Base-by-base conservation (phyloP, 495 filamentous ascomycete genomes). In the Staphylotrichum tortipilum region DNA sequence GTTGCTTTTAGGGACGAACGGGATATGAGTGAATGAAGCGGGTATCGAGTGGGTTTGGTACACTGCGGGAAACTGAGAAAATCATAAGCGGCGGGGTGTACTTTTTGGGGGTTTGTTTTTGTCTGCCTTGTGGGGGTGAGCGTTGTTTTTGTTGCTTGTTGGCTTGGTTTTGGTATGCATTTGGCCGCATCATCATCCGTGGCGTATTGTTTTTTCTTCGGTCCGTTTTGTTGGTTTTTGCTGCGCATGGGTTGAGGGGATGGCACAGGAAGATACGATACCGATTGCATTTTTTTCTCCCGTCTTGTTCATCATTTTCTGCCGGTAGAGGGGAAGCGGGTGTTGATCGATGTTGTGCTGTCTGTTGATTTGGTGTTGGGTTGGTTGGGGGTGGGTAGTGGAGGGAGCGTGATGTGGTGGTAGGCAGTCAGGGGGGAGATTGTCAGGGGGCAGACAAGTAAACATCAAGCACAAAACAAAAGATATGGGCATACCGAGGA, bases 231-330 rank as follows among this genome's bases (percentile, higher is more conserved):
- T 35, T 40, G 23, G 29, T 50, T 44, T 36, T 44, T 35, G 28
- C 40, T 43, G 37, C 22, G 47, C 47, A 43, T 50, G 47, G 17
- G 19, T 18, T 23, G 22, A 18, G 15, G 24, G 14, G 19, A 40
- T 44, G 29, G 19, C 47, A 26, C 34, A 28, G 26, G 38, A 43
- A 37, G 39, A 36, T 43, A 50, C 44, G 47, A 50, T 50, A 44
- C 38, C 41, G 34, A 39, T 29, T 48, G 45, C 45, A 38, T 48
- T 30, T 24, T 48, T 48, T 48, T 29, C 17, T 2, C 39, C 9
- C 26, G 10, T 28, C 26, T 44, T 44, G 11, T 35, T 23, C 29
- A 22, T n/a, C 11, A 33, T n/a, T 21, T 33, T 18, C 24, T 43
- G 15, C 22, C 15, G 3, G 29, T 33, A 33, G 42, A 23, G 26